Percentiles rank a stretch among this genome's conserved stretches.
Evolutionary conservation across 306 rosid species (phyloP).

Genomic region (Geum urbanum): DNA sequence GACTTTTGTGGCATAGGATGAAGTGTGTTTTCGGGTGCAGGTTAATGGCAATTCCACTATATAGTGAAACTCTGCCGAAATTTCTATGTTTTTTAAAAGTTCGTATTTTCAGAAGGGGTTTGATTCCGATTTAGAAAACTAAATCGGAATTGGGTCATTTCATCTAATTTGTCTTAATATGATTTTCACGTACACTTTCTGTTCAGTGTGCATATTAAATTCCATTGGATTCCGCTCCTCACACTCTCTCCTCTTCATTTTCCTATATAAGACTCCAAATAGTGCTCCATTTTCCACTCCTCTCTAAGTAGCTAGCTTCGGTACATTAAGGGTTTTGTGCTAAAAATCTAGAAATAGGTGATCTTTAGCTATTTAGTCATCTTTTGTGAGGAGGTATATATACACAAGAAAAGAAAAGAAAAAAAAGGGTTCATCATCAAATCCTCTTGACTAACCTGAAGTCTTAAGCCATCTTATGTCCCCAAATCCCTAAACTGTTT

Average conservation of each 20-base stretch:
- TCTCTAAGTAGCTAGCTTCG: neutral
- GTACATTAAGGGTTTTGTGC: neutral
- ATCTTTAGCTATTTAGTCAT: neutral
- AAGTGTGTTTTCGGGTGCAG: no score
- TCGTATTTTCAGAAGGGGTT: no score
- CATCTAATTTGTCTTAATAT: constrained; percentile 11
- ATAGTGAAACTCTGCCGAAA: no score
- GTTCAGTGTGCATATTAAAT: neutral
- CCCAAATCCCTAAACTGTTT: constrained; percentile 19
- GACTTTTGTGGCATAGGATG: no score
- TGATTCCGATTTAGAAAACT: no score
- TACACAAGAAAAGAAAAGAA: neutral
- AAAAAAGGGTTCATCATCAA: constrained; percentile 7
- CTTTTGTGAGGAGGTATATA: neutral
- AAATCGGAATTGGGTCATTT: no score
- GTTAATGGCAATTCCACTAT: no score
- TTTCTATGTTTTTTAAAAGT: no score
- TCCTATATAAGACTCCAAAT: neutral
- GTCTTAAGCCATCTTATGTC: constrained; percentile 16
- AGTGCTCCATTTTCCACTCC: neutral
- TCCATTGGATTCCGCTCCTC: constrained; percentile 10
- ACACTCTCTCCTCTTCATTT: neutral
- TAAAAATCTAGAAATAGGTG: neutral
- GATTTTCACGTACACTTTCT: constrained; percentile 1
- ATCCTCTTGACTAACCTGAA: neutral